Conservation (phyloP, 2,329 filamentous ascomycete genomes). For the Penicillium sp. region DNA sequence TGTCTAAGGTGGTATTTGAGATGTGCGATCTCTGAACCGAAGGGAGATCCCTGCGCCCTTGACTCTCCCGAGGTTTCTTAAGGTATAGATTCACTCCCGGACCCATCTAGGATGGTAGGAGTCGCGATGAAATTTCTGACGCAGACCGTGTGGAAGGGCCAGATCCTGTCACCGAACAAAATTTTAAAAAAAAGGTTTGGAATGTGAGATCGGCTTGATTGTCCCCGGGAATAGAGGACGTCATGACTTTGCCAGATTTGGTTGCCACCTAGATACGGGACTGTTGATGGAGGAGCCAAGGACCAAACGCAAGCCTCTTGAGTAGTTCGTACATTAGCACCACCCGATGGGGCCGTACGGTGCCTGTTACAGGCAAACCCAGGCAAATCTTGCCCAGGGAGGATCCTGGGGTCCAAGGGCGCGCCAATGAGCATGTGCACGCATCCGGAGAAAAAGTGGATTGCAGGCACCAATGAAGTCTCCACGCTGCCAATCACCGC, state of each 20-base stretch:
- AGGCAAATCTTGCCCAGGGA: neutral
- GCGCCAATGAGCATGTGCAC: slow-evolving; percentile 19
- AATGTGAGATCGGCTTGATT: slow-evolving; percentile 5
- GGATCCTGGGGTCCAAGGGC: slow-evolving; percentile 22
- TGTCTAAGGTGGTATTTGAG: neutral
- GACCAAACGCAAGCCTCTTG: neutral
- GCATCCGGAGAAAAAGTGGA: slow-evolving; percentile 27
- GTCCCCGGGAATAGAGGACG: slow-evolving; percentile 10
- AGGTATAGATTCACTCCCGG: neutral
- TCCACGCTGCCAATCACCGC: slow-evolving; percentile 9
- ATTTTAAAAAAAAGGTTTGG: neutral
- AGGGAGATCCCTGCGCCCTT: slow-evolving; percentile 15
- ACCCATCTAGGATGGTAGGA: neutral
- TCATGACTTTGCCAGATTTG: slow-evolving; percentile 22
- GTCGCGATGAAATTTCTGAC: neutral
- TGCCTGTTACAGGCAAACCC: neutral
- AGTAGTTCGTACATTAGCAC: slow-evolving; percentile 16
- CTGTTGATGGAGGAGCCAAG: neutral
- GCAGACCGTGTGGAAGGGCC: neutral
- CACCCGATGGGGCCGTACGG: slow-evolving; percentile 13
- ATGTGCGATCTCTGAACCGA: neutral
- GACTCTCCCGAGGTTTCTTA: slow-evolving; percentile 2
- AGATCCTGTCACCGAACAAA: slow-evolving; percentile 1
- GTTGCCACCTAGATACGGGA: slow-evolving; percentile 15
- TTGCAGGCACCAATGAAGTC: slow-evolving; percentile 21